Conservation (phyloP, 106 monocot species). For the Iris macrosiphon region DNA sequence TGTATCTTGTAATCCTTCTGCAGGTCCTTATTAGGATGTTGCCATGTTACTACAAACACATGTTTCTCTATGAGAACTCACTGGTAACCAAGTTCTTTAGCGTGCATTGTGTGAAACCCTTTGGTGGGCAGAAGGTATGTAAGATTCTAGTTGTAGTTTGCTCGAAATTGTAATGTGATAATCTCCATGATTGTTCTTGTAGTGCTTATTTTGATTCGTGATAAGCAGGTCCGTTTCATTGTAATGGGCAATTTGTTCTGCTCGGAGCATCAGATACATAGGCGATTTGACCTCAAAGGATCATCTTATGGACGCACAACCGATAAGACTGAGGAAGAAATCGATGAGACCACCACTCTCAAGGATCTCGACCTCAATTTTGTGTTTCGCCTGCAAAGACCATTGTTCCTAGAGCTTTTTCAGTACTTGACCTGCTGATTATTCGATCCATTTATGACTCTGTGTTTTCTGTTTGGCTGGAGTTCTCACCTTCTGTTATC, state of each 20-base stretch:
- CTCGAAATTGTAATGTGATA: background rate
- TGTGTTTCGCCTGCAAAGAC: conserved; percentile 54
- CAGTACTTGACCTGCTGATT: conserved; percentile 30
- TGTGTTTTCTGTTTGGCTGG: background rate
- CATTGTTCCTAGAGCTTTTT: conserved; percentile 52
- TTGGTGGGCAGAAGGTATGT: conserved; percentile 68
- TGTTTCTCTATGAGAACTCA: conserved; percentile 52
- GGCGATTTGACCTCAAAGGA: conserved; percentile 87
- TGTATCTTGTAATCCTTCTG: conserved; percentile 9
- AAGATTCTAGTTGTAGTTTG: background rate
- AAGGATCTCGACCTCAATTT: conserved; percentile 90
- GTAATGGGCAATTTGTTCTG: conserved; percentile 94
- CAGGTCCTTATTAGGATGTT: conserved; percentile 94
- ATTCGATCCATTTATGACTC: too few relatives aligned
- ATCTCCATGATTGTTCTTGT: background rate
- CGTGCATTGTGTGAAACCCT: conserved; percentile 92
- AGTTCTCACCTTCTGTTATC: background rate
- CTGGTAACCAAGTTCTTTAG: conserved; percentile 87
- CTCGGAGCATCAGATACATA: conserved; percentile 74
- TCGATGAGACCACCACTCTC: conserved; percentile 89
- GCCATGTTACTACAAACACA: conserved; percentile 68
- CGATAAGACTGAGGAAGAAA: conserved; percentile 66
- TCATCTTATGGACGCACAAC: conserved; percentile 81
- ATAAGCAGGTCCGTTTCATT: conserved; percentile 70
- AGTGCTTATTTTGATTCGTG: background rate